A percentile compares a stretch with the other conserved stretches of the same genome.
phyloP scores from a whole-genome alignment of 2,329 filamentous ascomycete species.

The Venturia aucupariae region DNA sequence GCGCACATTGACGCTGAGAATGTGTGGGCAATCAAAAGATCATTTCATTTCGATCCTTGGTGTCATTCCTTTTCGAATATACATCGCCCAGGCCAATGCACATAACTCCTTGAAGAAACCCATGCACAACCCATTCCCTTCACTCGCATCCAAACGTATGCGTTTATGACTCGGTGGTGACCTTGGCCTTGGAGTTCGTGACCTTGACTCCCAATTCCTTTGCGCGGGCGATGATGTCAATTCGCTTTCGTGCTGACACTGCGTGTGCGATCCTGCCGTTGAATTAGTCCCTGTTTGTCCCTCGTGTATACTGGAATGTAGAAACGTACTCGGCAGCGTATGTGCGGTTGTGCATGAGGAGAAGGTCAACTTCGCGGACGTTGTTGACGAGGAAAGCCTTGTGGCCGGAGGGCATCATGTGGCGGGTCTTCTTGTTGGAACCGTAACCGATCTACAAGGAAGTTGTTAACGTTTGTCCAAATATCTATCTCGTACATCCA shows the following conservation, averaged over 20 bases:
- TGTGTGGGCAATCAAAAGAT: constrained; percentile 6
- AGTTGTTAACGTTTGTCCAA: constrained; percentile 14
- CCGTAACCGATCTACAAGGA: constrained; percentile 85
- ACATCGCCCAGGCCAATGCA: constrained; percentile 6
- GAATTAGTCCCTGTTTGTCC: constrained; percentile 28
- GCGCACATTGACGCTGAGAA: neutral
- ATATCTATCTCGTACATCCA: neutral
- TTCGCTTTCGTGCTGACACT: constrained; percentile 96
- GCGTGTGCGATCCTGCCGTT: constrained; percentile 78
- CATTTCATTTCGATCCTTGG: constrained; percentile 5
- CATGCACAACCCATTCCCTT: neutral
- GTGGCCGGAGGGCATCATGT: constrained; percentile 98
- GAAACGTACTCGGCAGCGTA: constrained; percentile 90
- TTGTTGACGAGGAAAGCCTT: constrained; percentile 99
- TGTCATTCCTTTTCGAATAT: constrained; percentile 1
- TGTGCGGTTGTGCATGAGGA: constrained; percentile 99
- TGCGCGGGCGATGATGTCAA: constrained; percentile 93
- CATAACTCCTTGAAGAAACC: constrained; percentile 7
- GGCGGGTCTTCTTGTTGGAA: constrained; percentile 98
- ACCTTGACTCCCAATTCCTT: constrained; percentile 99
- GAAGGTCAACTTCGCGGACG: constrained; percentile 86
- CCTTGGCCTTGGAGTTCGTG: constrained; percentile 97
- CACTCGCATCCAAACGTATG: neutral
- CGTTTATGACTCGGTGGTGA: constrained; percentile 73
- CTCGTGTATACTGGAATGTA: constrained; percentile 20